phyloP scores from a whole-genome alignment of 495 filamentous ascomycete genomes.

The Aspergillus baeticus region DNA sequence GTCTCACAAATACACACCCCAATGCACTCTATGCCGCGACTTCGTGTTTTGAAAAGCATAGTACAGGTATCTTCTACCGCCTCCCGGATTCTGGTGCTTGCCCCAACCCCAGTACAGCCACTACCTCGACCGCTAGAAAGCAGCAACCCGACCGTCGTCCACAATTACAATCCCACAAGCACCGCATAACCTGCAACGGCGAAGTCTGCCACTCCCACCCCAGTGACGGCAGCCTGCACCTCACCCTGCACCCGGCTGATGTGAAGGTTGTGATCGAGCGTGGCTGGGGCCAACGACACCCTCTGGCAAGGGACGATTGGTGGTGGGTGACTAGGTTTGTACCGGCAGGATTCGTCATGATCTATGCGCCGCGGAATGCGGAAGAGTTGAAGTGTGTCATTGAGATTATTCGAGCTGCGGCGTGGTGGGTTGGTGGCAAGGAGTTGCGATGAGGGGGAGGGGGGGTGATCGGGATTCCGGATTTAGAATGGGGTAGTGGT shows the following conservation, averaged over 20 bases:
- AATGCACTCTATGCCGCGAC: slow-evolving; percentile 57
- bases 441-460: slow-evolving; percentile 18
- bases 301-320: slow-evolving; percentile 63
- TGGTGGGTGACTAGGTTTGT: slow-evolving; percentile 52
- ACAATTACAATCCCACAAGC: slow-evolving; percentile 5
- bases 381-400: slow-evolving; percentile 63
- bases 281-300: slow-evolving; percentile 82
- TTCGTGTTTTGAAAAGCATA: slow-evolving; percentile 79
- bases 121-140: neutral
- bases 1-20: slow-evolving; percentile 46
- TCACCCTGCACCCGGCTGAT: slow-evolving; percentile 76
- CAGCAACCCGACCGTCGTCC: neutral
- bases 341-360: slow-evolving; percentile 71
- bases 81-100: slow-evolving; percentile 8
- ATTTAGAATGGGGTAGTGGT: too few relatives aligned
- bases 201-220: slow-evolving; percentile 80
- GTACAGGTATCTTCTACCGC: slow-evolving; percentile 66
- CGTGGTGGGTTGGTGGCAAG: slow-evolving; percentile 60
- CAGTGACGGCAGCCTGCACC: slow-evolving; percentile 68
- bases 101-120: neutral
- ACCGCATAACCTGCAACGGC: slow-evolving; percentile 50
- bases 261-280: slow-evolving; percentile 67
- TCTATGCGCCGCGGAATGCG: slow-evolving; percentile 72
- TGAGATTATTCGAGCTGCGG: slow-evolving; percentile 69
- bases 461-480: too few relatives aligned